These are phyloP conservation scores for Sporothrix inflata DNA, from an alignment of 2,329 filamentous ascomycete species.

Conservation along the genomic window DNA sequence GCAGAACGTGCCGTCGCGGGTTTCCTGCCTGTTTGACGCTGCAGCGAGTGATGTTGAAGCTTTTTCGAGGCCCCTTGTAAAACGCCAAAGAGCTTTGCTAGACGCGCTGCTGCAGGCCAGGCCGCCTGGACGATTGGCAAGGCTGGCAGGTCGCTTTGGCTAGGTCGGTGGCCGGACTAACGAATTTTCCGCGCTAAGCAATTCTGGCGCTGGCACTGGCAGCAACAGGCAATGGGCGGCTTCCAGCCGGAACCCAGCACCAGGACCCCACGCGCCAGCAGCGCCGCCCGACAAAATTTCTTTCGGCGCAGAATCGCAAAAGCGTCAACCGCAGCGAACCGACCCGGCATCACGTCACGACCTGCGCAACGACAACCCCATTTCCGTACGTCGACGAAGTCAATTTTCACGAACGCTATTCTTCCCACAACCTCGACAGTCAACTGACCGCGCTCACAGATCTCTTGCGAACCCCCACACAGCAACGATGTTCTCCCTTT, in stretches of 20 bases:
- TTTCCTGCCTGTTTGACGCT: background rate
- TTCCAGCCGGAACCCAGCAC: background rate
- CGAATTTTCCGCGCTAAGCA: slow-evolving; percentile 23
- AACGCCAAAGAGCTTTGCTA: slow-evolving; percentile 1
- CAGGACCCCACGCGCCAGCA: background rate
- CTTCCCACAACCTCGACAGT: background rate
- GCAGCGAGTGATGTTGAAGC: background rate
- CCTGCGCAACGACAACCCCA: background rate
- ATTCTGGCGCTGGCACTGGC: background rate
- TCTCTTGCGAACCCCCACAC: background rate
- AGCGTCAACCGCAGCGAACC: background rate
- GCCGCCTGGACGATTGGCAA: background rate
- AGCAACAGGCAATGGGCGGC: background rate
- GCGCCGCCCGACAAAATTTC: slow-evolving; percentile 5
- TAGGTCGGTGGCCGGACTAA: slow-evolving; percentile 19
- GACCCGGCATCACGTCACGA: slow-evolving; percentile 5
- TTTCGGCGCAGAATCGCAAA: slow-evolving; percentile 11
- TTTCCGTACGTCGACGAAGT: background rate
- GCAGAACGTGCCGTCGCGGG: background rate
- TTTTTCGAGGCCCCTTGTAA: background rate
- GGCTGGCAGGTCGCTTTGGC: background rate
- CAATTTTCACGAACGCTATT: background rate
- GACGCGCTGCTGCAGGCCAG: slow-evolving; percentile 17
- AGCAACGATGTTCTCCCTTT: slow-evolving; percentile 67
- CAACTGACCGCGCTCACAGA: slow-evolving; percentile 9